phyloP scores from a whole-genome alignment of 106 monocot genomes.

The Dioscorea alata region DNA sequence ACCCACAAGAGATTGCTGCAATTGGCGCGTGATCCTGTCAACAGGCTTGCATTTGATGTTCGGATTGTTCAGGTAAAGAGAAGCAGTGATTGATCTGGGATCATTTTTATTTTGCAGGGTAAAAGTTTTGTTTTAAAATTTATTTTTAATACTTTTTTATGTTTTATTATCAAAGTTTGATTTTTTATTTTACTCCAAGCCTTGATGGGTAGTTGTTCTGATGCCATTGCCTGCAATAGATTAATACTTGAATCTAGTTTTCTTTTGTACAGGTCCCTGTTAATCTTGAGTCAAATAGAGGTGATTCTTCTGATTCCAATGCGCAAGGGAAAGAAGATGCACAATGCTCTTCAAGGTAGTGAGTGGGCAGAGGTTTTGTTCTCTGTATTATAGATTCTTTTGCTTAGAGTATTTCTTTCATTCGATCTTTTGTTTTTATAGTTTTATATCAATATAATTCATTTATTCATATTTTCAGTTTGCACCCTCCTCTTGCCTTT shows the following conservation, averaged over 20 bases:
- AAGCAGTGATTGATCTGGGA: no score
- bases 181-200: no score
- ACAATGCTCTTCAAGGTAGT: slow-evolving; percentile 29
- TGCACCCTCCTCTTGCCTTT: slow-evolving; percentile 67
- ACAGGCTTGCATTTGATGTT: slow-evolving; percentile 50
- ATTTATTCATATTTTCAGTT: slow-evolving; percentile 22
- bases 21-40: slow-evolving; percentile 53
- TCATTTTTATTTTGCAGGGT: no score
- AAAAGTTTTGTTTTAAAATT: no score
- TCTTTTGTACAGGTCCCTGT: slow-evolving; percentile 33
- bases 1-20: slow-evolving; percentile 64
- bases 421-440: no score
- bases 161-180: no score
- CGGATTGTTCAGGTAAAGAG: slow-evolving; percentile 65
- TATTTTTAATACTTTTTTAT: no score
- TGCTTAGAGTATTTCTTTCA: neutral
- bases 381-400: neutral
- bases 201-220: no score
- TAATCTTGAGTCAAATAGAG: slow-evolving; percentile 29
- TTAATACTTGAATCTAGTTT: neutral
- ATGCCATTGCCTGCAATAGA: no score
- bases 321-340: slow-evolving; percentile 26
- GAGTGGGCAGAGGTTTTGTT: slow-evolving; percentile 15
- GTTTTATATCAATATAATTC: no score
- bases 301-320: slow-evolving; percentile 21